phyloP scores from a whole-genome alignment of 1,139 yeast species.

The Pichia sp. region DNA sequence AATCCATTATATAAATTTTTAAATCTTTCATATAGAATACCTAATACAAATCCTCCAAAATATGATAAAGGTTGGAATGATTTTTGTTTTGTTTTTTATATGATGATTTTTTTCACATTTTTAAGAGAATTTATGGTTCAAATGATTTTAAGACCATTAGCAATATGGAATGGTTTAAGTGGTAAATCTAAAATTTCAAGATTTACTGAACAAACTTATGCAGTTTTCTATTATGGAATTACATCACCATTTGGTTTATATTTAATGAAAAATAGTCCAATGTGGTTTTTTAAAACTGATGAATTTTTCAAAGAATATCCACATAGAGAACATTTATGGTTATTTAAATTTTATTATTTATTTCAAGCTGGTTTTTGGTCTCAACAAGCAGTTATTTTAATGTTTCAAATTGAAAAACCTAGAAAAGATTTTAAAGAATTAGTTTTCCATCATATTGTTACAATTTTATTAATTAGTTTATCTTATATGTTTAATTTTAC shows the following conservation, averaged over 20 bases:
- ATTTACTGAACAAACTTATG: slow-evolving; percentile 89
- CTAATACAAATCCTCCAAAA: slow-evolving; percentile 38
- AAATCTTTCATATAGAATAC: slow-evolving; percentile 59
- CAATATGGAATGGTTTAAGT: slow-evolving; percentile 46
- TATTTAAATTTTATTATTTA: slow-evolving; percentile 75
- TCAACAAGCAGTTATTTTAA: slow-evolving; percentile 80
- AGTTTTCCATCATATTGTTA: slow-evolving; percentile 87
- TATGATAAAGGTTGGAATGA: slow-evolving; percentile 89
- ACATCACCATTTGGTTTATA: slow-evolving; percentile 85
- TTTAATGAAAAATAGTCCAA: slow-evolving; percentile 75
- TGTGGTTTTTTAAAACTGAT: slow-evolving; percentile 85
- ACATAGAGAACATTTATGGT: slow-evolving; percentile 64
- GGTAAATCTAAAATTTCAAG: slow-evolving; percentile 61
- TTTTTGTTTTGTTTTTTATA: slow-evolving; percentile 68
- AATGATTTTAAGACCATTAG: slow-evolving; percentile 66
- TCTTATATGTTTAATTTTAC: slow-evolving; percentile 96
- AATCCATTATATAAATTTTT: slow-evolving; percentile 66
- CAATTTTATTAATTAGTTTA: slow-evolving; percentile 79
- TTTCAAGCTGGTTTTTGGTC: slow-evolving; percentile 97
- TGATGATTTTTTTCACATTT: slow-evolving; percentile 84
- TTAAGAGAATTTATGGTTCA: slow-evolving; percentile 90
- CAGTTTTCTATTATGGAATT: slow-evolving; percentile 71
- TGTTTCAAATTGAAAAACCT: slow-evolving; percentile 86
- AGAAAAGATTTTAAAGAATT: slow-evolving; percentile 89
- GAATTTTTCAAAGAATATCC: slow-evolving; percentile 79